Conservation (phyloP, 176 grass and related monocot species). For the Typha latifolia region DNA sequence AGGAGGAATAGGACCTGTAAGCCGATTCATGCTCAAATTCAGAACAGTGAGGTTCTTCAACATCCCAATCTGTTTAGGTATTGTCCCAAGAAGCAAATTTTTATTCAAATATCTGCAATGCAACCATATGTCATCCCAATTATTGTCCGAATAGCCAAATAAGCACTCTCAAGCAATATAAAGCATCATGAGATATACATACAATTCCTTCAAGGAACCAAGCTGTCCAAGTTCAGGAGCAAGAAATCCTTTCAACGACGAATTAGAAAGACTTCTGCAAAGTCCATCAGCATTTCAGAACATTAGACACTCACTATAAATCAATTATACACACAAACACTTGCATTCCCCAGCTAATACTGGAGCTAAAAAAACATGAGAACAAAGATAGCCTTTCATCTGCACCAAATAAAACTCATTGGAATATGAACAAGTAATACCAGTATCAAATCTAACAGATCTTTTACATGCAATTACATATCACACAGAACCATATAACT, state of each 20-base stretch:
- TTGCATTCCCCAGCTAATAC: not conserved
- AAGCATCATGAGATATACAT: slow-evolving; percentile 12
- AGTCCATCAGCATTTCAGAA: slow-evolving; percentile 7
- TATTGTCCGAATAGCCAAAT: not conserved
- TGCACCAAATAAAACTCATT: no score
- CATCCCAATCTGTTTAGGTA: slow-evolving; percentile 56
- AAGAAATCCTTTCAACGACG: slow-evolving; percentile 78
- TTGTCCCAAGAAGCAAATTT: slow-evolving; percentile 72
- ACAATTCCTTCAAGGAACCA: slow-evolving; percentile 79
- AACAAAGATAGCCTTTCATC: no score
- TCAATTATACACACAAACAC: not conserved
- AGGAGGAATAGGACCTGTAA: slow-evolving; percentile 68
- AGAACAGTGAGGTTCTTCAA: slow-evolving; percentile 63
- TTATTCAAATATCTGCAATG: slow-evolving; percentile 65
- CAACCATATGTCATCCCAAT: not conserved
- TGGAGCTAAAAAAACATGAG: no score
- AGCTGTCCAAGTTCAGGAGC: slow-evolving; percentile 48
- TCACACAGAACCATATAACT: slow-evolving; percentile 8
- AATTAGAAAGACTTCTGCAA: slow-evolving; percentile 72
- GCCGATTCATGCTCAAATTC: slow-evolving; percentile 72
- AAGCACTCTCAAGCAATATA: slow-evolving; percentile 1
- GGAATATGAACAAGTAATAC: no score
- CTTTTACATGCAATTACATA: not conserved
- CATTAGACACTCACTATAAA: slow-evolving; percentile 3
- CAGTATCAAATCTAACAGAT: not conserved